Evolutionary conservation across 306 rosid species (phyloP), one percentile per base, ranked within the genome.

Genomic region (Parietaria judaica): DNA sequence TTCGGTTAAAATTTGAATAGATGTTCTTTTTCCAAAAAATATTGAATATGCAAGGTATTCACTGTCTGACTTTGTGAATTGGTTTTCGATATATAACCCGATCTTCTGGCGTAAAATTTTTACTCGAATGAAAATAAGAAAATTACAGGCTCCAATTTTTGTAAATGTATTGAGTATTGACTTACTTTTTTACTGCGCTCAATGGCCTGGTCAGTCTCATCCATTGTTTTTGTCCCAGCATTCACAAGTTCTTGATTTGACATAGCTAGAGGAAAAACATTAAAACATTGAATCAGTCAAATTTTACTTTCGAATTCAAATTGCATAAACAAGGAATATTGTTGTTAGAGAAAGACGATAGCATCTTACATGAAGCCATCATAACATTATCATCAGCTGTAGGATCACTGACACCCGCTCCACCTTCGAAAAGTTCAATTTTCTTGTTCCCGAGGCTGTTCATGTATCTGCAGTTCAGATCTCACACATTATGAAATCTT

Each of bases 201-300:
- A 72, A 94, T 88, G 53, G 88, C 90, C 81, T 88, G 97, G 71
- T 94, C 99, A 62, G 99, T 94, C 83, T 94, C 99, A 51, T 94
- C 86, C 94, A 94, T 88, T 69, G 85, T 82, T 78, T 82, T 86
- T 64, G 15, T 81, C 60, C 99, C 99, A 76, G 87, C 81, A 74
- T 77, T 60, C 36, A 94, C 15, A 59, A 94, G 95, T 77, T 94
- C 95, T 84, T 94, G 99, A 81, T 94, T 88, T 71, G 99, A 70
- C 99, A 94, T 86, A 54, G 86, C 99, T 88, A 78, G 66, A 72
- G 66, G 77, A 64, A 70, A 56, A 51, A 64, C 23, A 49, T 41
- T 41, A 8, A 1, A 8, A 23, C 31, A 23, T 23, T 23, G 31
- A 23, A 41, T 5, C 45, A 8, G 9, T 41, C 45, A 41, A 41